A percentile compares a stretch with the other conserved stretches of the same genome.
Evolutionary conservation across 441 rosid genomes (phyloP).

Genomic region (Adansonia madagascariensis): DNA sequence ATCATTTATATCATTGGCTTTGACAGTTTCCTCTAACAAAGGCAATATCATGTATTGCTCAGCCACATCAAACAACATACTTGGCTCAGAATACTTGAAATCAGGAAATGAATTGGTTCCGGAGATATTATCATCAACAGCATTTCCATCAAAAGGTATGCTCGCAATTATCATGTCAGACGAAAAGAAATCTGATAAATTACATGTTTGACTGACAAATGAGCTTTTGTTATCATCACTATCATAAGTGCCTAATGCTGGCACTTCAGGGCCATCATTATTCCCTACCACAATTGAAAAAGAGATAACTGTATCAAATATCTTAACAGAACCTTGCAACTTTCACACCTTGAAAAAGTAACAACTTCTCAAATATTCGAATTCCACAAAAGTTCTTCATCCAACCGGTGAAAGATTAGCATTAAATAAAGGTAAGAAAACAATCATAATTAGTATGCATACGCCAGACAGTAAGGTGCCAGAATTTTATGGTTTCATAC

Average conservation of each 20-base stretch:
- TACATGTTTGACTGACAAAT: constrained; percentile 66
- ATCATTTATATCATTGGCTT: constrained; percentile 47
- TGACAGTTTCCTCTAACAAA: constrained; percentile 68
- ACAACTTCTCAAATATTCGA: not conserved
- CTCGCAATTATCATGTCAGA: constrained; percentile 79
- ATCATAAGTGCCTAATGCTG: constrained; percentile 54
- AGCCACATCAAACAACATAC: constrained; percentile 56
- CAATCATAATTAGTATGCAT: not conserved
- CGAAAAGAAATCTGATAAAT: constrained; percentile 73
- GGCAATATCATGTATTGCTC: constrained; percentile 81
- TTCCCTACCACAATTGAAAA: constrained; percentile 40
- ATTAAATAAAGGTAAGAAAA: not conserved
- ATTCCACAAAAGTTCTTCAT: constrained; percentile 7
- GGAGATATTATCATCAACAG: constrained; percentile 46
- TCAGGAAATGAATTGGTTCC: constrained; percentile 62
- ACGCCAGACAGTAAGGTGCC: not conserved
- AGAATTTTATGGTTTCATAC: not conserved
- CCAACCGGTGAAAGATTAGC: not conserved
- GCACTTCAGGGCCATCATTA: constrained; percentile 43
- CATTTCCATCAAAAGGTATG: constrained; percentile 69
- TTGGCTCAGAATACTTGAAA: constrained; percentile 63
- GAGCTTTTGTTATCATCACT: constrained; percentile 52
- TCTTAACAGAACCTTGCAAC: constrained; percentile 22
- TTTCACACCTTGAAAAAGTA: not conserved
- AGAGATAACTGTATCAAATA: constrained; percentile 10